A percentile compares a stretch with the other conserved stretches of the same genome.
phyloP scores from a whole-genome alignment of 208 protist genomes.

The Leishmania turanica region DNA sequence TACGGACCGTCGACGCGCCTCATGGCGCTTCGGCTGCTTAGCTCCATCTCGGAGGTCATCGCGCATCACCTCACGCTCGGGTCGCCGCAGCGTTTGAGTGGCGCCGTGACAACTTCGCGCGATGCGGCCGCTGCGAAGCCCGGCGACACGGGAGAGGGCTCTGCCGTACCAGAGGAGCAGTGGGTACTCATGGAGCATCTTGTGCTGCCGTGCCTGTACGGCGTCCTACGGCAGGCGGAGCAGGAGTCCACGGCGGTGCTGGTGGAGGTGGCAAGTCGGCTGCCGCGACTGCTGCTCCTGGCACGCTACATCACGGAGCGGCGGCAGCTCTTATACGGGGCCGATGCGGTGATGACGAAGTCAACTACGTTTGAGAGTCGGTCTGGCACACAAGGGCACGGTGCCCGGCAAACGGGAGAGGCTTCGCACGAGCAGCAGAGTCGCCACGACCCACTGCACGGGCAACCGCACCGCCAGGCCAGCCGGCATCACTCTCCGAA shows the following conservation, averaged over 20 bases:
- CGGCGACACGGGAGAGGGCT: neutral
- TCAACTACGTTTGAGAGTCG: neutral
- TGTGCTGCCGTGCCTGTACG: constrained; percentile 36
- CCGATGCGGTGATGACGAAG: neutral
- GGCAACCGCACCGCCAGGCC: neutral
- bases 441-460: neutral
- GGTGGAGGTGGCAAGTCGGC: constrained; percentile 58
- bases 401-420: neutral
- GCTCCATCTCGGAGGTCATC: constrained; percentile 26
- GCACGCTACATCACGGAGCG: constrained; percentile 54
- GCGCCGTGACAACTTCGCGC: neutral
- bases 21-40: constrained; percentile 58
- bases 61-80: constrained; percentile 21
- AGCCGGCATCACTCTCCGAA: neutral
- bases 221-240: constrained; percentile 26
- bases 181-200: constrained; percentile 36
- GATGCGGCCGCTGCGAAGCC: neutral
- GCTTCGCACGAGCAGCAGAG: neutral
- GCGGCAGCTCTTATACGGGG: constrained; percentile 28
- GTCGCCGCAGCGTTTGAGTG: neutral
- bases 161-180: constrained; percentile 30
- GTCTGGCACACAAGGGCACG: neutral
- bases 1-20: constrained; percentile 39
- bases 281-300: constrained; percentile 65
- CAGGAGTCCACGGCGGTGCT: constrained; percentile 45